phyloP scores from a whole-genome alignment of 331 rosid genomes.

The Quercus phellos region DNA sequence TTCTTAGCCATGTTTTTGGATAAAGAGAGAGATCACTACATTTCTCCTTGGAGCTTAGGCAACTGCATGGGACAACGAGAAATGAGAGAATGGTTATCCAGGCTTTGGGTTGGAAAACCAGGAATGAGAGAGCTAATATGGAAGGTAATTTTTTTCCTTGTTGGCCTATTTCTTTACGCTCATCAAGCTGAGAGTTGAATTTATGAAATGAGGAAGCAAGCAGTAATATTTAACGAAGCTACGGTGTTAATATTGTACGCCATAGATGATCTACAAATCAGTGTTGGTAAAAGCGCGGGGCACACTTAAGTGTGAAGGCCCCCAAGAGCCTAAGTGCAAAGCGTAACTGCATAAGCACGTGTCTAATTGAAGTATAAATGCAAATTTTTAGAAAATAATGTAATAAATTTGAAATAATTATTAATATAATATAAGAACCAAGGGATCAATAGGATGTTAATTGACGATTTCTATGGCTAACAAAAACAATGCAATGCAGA shows the following conservation, averaged over 20 bases:
- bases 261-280: not conserved
- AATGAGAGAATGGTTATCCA: slow-evolving; percentile 89
- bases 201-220: not conserved
- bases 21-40: slow-evolving; percentile 84
- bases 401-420: too few relatives aligned
- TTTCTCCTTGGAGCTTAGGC: slow-evolving; percentile 79
- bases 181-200: not conserved
- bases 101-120: slow-evolving; percentile 81
- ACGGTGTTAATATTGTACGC: not conserved
- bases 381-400: too few relatives aligned
- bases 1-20: slow-evolving; percentile 80
- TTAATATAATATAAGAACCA: too few relatives aligned
- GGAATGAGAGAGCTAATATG: slow-evolving; percentile 75
- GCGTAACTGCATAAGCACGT: too few relatives aligned
- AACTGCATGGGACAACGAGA: slow-evolving; percentile 93
- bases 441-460: too few relatives aligned
- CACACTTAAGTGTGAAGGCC: too few relatives aligned
- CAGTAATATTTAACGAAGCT: not conserved
- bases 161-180: slow-evolving; percentile 2
- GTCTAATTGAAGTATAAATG: too few relatives aligned
- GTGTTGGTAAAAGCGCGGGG: too few relatives aligned
- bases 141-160: slow-evolving; percentile 59
- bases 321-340: too few relatives aligned
- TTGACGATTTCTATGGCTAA: too few relatives aligned
- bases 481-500: too few relatives aligned